Conservation (phyloP, 2,329 filamentous ascomycete species). For the Arthrobotrys megalospora region DNA sequence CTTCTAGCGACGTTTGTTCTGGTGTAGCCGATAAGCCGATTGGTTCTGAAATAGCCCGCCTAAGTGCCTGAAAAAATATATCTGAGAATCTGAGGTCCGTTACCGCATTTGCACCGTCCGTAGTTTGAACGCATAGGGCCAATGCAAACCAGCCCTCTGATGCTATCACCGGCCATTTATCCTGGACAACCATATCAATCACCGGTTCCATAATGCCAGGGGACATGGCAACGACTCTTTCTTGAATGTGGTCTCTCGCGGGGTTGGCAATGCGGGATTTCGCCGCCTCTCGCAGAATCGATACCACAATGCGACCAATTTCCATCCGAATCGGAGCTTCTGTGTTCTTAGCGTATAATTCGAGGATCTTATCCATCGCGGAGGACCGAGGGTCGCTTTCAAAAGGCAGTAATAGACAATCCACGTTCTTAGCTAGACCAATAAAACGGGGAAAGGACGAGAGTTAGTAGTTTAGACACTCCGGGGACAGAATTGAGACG, state of each 20-base stretch:
- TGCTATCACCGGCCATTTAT: slow-evolving; percentile 70
- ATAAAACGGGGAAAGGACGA: slow-evolving; percentile 59
- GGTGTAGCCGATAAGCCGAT: not conserved
- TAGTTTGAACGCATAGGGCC: slow-evolving; percentile 68
- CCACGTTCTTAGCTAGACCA: slow-evolving; percentile 66
- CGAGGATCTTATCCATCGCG: slow-evolving; percentile 65
- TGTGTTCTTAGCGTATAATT: slow-evolving; percentile 68
- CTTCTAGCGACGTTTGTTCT: not conserved
- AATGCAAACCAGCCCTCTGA: slow-evolving; percentile 71
- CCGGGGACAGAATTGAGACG: slow-evolving; percentile 69
- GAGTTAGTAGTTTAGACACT: slow-evolving; percentile 65
- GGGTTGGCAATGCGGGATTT: slow-evolving; percentile 62
- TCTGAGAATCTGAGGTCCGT: slow-evolving; percentile 11
- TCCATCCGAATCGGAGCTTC: slow-evolving; percentile 69
- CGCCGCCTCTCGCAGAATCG: slow-evolving; percentile 68
- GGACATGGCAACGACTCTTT: slow-evolving; percentile 65
- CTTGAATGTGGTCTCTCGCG: slow-evolving; percentile 64
- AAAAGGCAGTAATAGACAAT: slow-evolving; percentile 66
- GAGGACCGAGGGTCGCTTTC: slow-evolving; percentile 64
- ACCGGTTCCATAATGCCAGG: slow-evolving; percentile 67
- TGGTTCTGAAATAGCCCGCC: not conserved
- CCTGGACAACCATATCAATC: slow-evolving; percentile 69
- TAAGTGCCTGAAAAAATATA: slow-evolving; percentile 28
- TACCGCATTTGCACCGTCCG: slow-evolving; percentile 27
- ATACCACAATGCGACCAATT: slow-evolving; percentile 69